Conservation (phyloP, 345 rosid species). For the Citropsis articulata region DNA sequence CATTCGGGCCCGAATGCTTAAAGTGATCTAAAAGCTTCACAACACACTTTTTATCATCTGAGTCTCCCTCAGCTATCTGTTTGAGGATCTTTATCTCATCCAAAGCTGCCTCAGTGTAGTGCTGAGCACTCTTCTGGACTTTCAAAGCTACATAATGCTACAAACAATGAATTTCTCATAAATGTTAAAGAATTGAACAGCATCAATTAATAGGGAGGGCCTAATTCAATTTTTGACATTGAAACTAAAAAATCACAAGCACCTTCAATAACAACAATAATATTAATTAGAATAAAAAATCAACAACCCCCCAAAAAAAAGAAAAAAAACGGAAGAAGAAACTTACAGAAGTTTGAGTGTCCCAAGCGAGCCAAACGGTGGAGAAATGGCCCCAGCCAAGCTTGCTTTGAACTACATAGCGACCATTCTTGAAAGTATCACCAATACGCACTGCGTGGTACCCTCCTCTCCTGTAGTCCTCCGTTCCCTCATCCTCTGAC, state of each 20-base stretch:
- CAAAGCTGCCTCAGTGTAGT: constrained; percentile 76
- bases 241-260: not conserved
- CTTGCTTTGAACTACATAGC: constrained; percentile 62
- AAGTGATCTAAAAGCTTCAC: constrained; percentile 80
- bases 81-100: constrained; percentile 75
- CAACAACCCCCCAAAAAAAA: not conserved
- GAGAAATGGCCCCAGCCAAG: constrained; percentile 90
- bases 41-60: constrained; percentile 58
- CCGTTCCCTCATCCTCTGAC: constrained; percentile 74
- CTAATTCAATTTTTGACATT: not conserved
- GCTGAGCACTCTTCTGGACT: constrained; percentile 76
- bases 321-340: not conserved
- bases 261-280: not conserved
- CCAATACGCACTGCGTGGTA: constrained; percentile 71
- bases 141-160: constrained; percentile 66
- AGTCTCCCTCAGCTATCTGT: constrained; percentile 65
- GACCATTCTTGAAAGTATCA: constrained; percentile 59
- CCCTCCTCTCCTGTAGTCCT: constrained; percentile 69
- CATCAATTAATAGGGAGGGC: not conserved
- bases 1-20: constrained; percentile 77
- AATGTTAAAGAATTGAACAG: not conserved
- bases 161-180: not conserved
- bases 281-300: not conserved
- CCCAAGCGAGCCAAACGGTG: constrained; percentile 87
- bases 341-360: constrained; percentile 44